These are phyloP conservation scores for Pseudogymnoascus verrucosus DNA, from an alignment of 2,329 filamentous ascomycete genomes.

Conservation along the genomic window DNA sequence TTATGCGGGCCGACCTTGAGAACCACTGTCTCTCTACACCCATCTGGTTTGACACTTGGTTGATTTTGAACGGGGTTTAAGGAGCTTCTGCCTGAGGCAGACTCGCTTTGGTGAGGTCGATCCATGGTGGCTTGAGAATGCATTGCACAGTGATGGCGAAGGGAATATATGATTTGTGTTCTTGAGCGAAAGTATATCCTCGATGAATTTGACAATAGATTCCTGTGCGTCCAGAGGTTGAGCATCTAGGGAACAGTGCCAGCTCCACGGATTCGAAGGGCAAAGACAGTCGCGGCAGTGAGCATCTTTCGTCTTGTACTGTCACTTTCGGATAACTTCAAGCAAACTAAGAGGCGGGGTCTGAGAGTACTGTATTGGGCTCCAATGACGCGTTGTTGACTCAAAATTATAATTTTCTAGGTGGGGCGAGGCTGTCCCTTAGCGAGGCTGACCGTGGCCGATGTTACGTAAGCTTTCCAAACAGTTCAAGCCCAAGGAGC, in stretches of 20 bases:
- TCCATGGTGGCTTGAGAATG: neutral
- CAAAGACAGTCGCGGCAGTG: neutral
- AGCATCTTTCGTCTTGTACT: neutral
- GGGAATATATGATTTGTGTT: neutral
- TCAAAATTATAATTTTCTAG: conserved; percentile 8
- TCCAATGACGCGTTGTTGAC: conserved; percentile 6
- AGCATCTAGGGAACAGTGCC: neutral
- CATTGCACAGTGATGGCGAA: neutral
- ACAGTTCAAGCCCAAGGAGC: neutral
- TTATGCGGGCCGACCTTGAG: neutral
- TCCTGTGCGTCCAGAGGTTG: neutral
- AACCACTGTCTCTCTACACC: neutral
- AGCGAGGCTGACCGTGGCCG: neutral
- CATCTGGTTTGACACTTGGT: neutral
- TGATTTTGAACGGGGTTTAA: neutral
- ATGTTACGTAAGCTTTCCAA: neutral
- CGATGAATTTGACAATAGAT: neutral
- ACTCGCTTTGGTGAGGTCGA: neutral
- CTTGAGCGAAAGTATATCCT: neutral
- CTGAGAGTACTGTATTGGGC: neutral
- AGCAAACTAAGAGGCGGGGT: neutral
- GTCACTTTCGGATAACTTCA: neutral
- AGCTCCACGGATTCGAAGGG: neutral
- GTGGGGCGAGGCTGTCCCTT: conserved; percentile 5
- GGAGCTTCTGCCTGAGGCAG: neutral